Evolutionary conservation across 768 basidiomycete species (phyloP), one percentile per base, ranked within the genome.

Genomic region (Pleurotus giganteus): DNA sequence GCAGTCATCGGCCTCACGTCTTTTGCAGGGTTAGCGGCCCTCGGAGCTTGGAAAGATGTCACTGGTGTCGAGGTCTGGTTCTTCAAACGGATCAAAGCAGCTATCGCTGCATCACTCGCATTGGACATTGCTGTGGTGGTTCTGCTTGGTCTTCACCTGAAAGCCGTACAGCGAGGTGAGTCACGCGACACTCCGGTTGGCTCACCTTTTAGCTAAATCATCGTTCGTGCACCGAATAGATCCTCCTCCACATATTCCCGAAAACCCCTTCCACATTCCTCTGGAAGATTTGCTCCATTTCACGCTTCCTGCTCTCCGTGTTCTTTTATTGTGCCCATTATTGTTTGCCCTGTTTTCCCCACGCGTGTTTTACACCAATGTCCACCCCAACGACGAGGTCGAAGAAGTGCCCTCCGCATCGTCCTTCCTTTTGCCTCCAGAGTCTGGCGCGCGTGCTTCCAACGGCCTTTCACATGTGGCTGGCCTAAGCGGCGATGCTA

Each of bases 1-100:
- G 74, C 89, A 37, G 63, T 91, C 39, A 66, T 86, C 41, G 91
- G 89, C 52, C 76, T 91, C 28, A 63, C 82, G 37, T 87, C 85
- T 3, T 90, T 89, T 61, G 73, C 83, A 31, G 86, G 87, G 32
- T 72, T 93, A 46, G 87, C 89, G 12, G 83, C 84, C 8, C 72
- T 91, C 41, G 91, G 91, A 7, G 78, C 88, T 11, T 91, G 84
- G 82, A 91, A 92, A 69, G 89, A 90, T 58, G 73, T 88, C 53
- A 78, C 82, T 27, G 87, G 86, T 31, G 77, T 85, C 31, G 74
- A 82, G 34, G 82, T 89, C 15, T 91, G 88, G 89, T 77, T 75
- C 29, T 65, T 82, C 61, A 81, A 66, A 57, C 78, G 83, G 44
- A 67, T 90, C 61, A 88, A 77, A 65, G 42, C 73, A 5, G 77